phyloP scores from a whole-genome alignment of 306 rosid species.

The Lupinus albus region DNA sequence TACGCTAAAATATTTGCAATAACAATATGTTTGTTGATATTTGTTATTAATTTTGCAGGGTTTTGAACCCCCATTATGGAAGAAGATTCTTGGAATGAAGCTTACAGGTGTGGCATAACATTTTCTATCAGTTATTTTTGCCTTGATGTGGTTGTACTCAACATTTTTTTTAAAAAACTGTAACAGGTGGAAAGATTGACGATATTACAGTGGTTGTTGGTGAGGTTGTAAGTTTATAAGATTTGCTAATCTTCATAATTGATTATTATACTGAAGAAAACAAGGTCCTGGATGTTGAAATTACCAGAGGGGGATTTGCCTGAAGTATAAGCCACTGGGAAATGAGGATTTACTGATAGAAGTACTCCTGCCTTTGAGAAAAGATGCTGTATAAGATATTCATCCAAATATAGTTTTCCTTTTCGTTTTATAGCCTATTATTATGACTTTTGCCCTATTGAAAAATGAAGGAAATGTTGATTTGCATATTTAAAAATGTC shows the following conservation, averaged over 20 bases:
- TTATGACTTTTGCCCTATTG: slow-evolving; percentile 13
- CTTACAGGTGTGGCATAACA: slow-evolving; percentile 64
- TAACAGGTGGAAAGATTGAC: slow-evolving; percentile 85
- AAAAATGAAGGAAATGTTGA: too few species aligned
- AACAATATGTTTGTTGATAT: background rate
- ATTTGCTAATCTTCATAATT: slow-evolving; percentile 27
- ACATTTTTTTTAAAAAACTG: background rate
- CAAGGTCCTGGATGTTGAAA: slow-evolving; percentile 20
- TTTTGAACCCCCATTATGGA: slow-evolving; percentile 80
- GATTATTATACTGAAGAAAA: slow-evolving; percentile 28
- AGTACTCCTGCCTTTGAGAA: slow-evolving; percentile 13
- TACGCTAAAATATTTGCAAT: background rate
- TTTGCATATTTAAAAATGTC: too few species aligned
- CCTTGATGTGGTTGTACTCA: slow-evolving; percentile 20
- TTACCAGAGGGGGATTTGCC: slow-evolving; percentile 27
- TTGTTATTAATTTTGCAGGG: slow-evolving; percentile 60
- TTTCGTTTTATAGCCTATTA: background rate
- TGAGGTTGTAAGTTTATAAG: slow-evolving; percentile 68
- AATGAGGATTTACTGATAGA: slow-evolving; percentile 16
- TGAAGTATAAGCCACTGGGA: slow-evolving; percentile 20
- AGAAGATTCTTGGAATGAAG: slow-evolving; percentile 85
- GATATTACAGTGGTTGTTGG: slow-evolving; percentile 83
- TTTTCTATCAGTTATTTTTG: background rate
- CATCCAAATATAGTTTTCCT: background rate
- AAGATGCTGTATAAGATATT: slow-evolving; percentile 26